phyloP scores from a whole-genome alignment of 225 moss, liverwort and hornwort species.

The Takakia lepidozioides region DNA sequence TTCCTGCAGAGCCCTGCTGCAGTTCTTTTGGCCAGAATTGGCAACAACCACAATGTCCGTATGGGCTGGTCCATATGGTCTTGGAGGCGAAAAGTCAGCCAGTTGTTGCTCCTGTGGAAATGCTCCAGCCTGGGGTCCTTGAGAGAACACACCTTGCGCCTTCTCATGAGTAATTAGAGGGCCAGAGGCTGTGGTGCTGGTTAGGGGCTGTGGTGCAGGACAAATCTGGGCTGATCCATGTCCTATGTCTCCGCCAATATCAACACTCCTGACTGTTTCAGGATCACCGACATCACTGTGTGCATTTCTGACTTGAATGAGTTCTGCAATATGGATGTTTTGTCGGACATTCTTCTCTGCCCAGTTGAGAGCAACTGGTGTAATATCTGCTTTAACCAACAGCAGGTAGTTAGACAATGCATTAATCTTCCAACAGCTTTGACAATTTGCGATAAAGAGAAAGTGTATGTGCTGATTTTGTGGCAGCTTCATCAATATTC shows the following conservation, averaged over 20 bases:
- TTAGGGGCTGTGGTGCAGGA: slow-evolving; percentile 17
- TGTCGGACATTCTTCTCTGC: slow-evolving; percentile 61
- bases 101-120: slow-evolving; percentile 1
- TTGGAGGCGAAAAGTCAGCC: too few relatives aligned
- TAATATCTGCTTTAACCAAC: slow-evolving; percentile 56
- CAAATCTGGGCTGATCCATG: slow-evolving; percentile 9
- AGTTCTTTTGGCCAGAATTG: slow-evolving; percentile 10
- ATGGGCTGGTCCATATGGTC: too few relatives aligned
- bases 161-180: background rate
- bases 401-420: too few relatives aligned
- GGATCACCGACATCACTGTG: background rate
- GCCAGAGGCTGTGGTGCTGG: background rate
- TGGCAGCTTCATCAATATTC: too few relatives aligned
- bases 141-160: slow-evolving; percentile 3
- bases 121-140: slow-evolving; percentile 8
- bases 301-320: slow-evolving; percentile 67
- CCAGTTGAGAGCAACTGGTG: slow-evolving; percentile 75
- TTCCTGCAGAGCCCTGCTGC: slow-evolving; percentile 6
- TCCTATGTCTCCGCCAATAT: slow-evolving; percentile 1
- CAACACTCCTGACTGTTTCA: slow-evolving; percentile 1
- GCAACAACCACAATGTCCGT: too few relatives aligned
- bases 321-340: slow-evolving; percentile 57
- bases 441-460: too few relatives aligned
- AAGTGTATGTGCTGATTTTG: too few relatives aligned
- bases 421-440: too few relatives aligned